Evolutionary conservation across 2,329 filamentous ascomycete species (phyloP).

Genomic region (Myriosclerotinia duriaeana): DNA sequence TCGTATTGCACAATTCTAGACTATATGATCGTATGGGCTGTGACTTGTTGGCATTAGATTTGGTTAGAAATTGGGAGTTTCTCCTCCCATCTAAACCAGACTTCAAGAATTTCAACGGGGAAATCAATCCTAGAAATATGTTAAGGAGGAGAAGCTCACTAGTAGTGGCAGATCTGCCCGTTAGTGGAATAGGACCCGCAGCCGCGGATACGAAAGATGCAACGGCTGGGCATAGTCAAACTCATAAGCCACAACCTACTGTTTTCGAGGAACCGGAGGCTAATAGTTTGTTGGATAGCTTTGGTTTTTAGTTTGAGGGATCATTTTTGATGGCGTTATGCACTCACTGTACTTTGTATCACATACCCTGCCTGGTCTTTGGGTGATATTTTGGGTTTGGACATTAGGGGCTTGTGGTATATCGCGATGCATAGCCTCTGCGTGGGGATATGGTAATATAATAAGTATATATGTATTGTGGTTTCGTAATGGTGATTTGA

Average conservation of each 20-base stretch:
- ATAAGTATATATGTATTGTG: neutral
- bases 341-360: neutral
- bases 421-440: slow-evolving; percentile 15
- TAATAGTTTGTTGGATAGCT: slow-evolving; percentile 83
- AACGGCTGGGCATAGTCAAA: slow-evolving; percentile 30
- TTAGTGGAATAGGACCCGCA: slow-evolving; percentile 38
- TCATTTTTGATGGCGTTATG: neutral
- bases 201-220: slow-evolving; percentile 42
- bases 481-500: neutral
- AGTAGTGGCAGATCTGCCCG: slow-evolving; percentile 73
- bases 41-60: slow-evolving; percentile 80
- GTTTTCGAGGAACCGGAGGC: slow-evolving; percentile 92
- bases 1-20: slow-evolving; percentile 80
- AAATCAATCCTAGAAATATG: slow-evolving; percentile 52
- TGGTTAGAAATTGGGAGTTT: slow-evolving; percentile 81
- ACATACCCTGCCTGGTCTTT: slow-evolving; percentile 8
- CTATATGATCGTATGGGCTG: slow-evolving; percentile 92
- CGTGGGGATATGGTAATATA: neutral
- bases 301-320: slow-evolving; percentile 67
- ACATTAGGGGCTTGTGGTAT: neutral
- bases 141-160: slow-evolving; percentile 72
- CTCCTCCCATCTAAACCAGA: slow-evolving; percentile 51
- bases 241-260: slow-evolving; percentile 63
- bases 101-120: slow-evolving; percentile 44
- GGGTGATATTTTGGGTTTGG: slow-evolving; percentile 1